Evolutionary conservation across 2,329 filamentous ascomycete genomes (phyloP).

Genomic region (Trichoderma breve): DNA sequence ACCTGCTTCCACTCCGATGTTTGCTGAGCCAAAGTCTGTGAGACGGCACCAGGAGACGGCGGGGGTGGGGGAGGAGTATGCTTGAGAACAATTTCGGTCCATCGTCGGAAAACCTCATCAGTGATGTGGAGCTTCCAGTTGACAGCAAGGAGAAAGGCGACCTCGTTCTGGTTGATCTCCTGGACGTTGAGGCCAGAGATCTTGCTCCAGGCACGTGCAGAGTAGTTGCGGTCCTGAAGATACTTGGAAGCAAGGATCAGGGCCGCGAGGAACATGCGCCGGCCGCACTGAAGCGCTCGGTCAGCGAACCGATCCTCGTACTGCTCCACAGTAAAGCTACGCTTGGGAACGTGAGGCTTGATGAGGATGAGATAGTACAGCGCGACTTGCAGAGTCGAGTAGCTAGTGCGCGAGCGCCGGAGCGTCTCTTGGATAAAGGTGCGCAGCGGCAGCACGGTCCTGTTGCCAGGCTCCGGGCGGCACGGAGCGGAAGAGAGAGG

Average conservation of each 20-base stretch:
- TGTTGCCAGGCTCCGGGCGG: slow-evolving; percentile 68
- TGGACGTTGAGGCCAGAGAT: slow-evolving; percentile 91
- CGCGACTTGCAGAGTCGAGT: slow-evolving; percentile 94
- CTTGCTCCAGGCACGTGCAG: slow-evolving; percentile 96
- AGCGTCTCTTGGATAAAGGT: slow-evolving; percentile 98
- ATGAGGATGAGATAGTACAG: slow-evolving; percentile 95
- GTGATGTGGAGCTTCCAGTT: slow-evolving; percentile 95
- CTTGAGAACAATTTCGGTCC: slow-evolving; percentile 89
- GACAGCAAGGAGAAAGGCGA: slow-evolving; percentile 84
- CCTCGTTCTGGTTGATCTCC: slow-evolving; percentile 97
- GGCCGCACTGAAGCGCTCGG: slow-evolving; percentile 87
- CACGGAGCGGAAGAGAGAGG: slow-evolving; percentile 80
- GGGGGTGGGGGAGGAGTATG: slow-evolving; percentile 71
- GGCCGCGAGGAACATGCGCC: slow-evolving; percentile 94
- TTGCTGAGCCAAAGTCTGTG: slow-evolving; percentile 45
- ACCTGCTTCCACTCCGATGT: slow-evolving; percentile 57
- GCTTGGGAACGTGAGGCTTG: slow-evolving; percentile 80
- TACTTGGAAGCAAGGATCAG: slow-evolving; percentile 97
- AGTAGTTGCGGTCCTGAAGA: slow-evolving; percentile 96
- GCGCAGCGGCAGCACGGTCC: slow-evolving; percentile 81
- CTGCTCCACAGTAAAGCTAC: slow-evolving; percentile 86
- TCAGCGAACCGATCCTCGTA: slow-evolving; percentile 66
- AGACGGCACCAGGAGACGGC: slow-evolving; percentile 50
- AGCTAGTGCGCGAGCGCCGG: slow-evolving; percentile 90
- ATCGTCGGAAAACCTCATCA: slow-evolving; percentile 82